Conservation (phyloP, 208 protist species). For the Leishmania braziliensis region DNA sequence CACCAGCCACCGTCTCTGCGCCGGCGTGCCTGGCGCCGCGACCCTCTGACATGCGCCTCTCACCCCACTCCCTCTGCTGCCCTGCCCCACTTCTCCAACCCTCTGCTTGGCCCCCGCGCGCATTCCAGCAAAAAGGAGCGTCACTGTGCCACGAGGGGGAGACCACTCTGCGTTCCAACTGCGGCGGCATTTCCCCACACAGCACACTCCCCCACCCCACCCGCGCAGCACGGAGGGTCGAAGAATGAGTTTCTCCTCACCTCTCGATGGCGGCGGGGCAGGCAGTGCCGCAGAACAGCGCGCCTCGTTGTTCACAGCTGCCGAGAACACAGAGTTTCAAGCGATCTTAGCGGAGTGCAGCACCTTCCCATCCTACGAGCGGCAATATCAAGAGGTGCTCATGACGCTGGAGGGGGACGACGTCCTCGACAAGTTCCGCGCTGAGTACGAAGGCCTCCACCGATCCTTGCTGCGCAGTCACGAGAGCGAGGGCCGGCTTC, state of each 20-base stretch:
- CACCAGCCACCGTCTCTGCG: neutral
- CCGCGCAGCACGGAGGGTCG: neutral
- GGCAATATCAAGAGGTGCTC: constrained; percentile 94
- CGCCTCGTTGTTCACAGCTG: constrained; percentile 29
- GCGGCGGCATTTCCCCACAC: too few relatives aligned
- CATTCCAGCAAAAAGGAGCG: neutral
- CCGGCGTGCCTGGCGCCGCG: neutral
- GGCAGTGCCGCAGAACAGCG: neutral
- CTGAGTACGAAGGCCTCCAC: constrained; percentile 98
- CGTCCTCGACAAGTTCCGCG: constrained; percentile 94
- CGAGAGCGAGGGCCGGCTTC: constrained; percentile 96
- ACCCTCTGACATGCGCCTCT: neutral
- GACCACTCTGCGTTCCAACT: neutral
- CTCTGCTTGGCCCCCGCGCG: neutral
- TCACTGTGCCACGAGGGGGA: neutral
- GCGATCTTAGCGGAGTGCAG: constrained; percentile 57
- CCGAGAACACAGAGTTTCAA: constrained; percentile 52
- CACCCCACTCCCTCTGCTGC: neutral
- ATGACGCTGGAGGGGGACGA: constrained; percentile 95
- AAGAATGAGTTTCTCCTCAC: neutral
- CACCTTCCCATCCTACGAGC: constrained; percentile 93
- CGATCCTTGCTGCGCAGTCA: constrained; percentile 96
- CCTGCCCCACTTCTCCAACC: neutral
- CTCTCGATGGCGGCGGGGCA: neutral
- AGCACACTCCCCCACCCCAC: neutral